Base-by-base conservation (phyloP, 305 asterid species). In the Fraxinus paxiana region DNA sequence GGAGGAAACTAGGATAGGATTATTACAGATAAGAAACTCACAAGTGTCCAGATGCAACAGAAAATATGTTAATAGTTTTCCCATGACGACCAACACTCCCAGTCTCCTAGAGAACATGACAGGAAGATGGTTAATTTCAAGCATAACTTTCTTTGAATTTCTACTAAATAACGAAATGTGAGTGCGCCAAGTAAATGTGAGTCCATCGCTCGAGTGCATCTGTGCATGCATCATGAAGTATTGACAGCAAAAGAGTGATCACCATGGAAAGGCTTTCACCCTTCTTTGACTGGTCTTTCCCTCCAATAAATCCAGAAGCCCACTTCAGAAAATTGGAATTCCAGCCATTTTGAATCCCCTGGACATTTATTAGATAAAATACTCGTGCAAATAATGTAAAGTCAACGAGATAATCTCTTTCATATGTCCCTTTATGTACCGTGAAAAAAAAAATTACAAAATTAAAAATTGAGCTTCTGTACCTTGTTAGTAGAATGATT, bases 21-120 rank as follows among this genome's bases (percentile, higher is more conserved):
- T 65, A 76, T 43, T 34, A 59, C 75, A 51, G 73, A 78, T 22
- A 80, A 67, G 54, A 67, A 82, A 86, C 98, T 93, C 89, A 94
- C 98, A 96, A 88, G 88, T 96, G 99, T 67, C 99, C 99, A 71
- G 98, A 96, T 76, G 99, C 99, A 82, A 94, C 93, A 37, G 98
- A 96, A 87, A 96, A 96, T 86, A 96, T 96, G 83, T 96, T 94
- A 72, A 96, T 91, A 37, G 84, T 89, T 87, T 91, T 90, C 81
- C 99, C 98, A 81, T 78, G 94, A 76, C 97, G 97, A 75, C 90
- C 92, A 75, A 88, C 85, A 67, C 77, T 85, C 81, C 86, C 92
- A 77, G 88, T 84, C 81, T 87, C 93, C 99, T 96, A 82, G 73
- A 87, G 69, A 81, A 86, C 83, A 81, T 77, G 56, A 46, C 26